Conservation (phyloP, 306 rosid genomes). For the Styphnolobium japonicum region DNA sequence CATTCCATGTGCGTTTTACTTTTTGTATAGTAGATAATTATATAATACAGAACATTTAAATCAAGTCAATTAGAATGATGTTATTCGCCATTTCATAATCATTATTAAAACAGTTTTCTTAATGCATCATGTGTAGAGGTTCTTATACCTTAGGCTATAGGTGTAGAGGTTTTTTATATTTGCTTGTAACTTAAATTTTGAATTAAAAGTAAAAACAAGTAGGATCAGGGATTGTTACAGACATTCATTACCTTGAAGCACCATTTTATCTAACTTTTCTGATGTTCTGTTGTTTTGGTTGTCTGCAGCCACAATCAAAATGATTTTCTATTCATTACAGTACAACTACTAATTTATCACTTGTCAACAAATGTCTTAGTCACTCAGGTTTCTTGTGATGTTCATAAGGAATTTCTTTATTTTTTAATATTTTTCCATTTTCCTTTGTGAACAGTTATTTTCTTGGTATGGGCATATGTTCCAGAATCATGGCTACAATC, state of each 20-base stretch:
- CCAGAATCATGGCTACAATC: constrained; percentile 88
- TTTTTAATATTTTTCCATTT: background rate
- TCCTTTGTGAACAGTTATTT: constrained; percentile 54
- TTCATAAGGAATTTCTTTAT: background rate
- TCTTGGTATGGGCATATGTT: constrained; percentile 92
- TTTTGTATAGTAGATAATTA: background rate
- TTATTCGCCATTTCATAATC: background rate
- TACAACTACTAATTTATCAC: background rate
- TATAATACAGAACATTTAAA: background rate
- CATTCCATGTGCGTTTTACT: background rate
- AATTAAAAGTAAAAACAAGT: background rate
- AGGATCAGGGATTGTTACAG: background rate
- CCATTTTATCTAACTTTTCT: background rate
- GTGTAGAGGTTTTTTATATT: background rate
- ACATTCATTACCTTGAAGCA: background rate
- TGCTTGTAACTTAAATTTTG: background rate
- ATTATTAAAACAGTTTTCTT: background rate
- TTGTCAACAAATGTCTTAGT: background rate
- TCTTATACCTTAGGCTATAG: background rate
- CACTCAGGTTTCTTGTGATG: background rate
- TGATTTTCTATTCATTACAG: background rate
- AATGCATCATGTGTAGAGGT: background rate
- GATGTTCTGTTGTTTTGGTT: background rate
- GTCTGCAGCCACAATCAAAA: background rate
- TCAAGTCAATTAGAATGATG: background rate